Conservation (phyloP, 352 stramenopile genomes). For the Phytopythium kandeliae region DNA sequence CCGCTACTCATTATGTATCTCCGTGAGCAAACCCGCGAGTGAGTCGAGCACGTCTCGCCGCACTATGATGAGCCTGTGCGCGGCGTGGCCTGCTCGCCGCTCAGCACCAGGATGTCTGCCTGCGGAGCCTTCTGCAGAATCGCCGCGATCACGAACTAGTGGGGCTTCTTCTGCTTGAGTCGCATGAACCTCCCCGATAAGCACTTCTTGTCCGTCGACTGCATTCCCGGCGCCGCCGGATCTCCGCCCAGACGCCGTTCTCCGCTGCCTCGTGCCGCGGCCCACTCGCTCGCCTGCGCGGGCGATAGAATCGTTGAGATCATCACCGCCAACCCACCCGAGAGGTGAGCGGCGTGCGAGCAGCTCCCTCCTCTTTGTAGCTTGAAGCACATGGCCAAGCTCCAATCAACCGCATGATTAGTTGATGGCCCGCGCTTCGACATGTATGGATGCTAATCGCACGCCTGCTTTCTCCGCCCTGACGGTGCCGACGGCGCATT, state of each 20-base stretch:
- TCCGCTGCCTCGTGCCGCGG: neutral
- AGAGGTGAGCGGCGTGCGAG: no score
- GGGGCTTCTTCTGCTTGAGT: conserved; percentile 67
- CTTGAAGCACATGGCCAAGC: no score
- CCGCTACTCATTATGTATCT: conserved; percentile 90
- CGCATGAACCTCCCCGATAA: conserved; percentile 58
- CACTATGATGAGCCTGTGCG: conserved; percentile 45
- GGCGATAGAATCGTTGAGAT: no score
- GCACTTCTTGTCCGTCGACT: conserved; percentile 25
- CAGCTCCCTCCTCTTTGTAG: no score
- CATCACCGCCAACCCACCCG: no score
- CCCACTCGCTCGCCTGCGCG: neutral
- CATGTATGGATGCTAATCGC: no score
- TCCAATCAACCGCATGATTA: no score
- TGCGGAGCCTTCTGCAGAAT: conserved; percentile 74
- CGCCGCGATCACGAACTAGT: conserved; percentile 87
- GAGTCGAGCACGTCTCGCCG: conserved; percentile 6
- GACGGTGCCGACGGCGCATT: no score
- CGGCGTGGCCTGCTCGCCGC: conserved; percentile 64
- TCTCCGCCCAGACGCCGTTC: no score
- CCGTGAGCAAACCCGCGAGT: conserved; percentile 53
- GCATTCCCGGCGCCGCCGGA: neutral
- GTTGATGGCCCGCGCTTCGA: no score
- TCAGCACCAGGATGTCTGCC: conserved; percentile 88
- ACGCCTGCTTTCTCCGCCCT: no score